These are phyloP conservation scores for Sindora glabra DNA, from an alignment of 306 rosid genomes.

Conservation along the genomic window DNA sequence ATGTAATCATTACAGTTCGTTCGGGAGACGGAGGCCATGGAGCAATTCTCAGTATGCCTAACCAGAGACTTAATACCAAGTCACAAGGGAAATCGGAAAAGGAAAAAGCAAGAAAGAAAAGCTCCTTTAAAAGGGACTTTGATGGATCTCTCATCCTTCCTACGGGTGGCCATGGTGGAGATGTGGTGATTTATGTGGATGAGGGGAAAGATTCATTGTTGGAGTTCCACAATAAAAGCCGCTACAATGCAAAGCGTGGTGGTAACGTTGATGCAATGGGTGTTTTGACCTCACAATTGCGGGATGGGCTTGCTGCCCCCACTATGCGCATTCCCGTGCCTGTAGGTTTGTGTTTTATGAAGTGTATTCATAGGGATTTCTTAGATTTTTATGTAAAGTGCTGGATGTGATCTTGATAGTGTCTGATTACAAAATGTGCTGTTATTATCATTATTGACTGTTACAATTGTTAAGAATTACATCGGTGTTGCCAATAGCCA, in stretches of 20 bases:
- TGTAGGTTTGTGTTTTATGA: slow-evolving; percentile 58
- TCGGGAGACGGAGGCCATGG: slow-evolving; percentile 94
- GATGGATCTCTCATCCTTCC: slow-evolving; percentile 81
- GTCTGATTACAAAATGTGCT: not conserved
- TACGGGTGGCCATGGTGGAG: slow-evolving; percentile 78
- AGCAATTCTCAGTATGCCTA: slow-evolving; percentile 46
- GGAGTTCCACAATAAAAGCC: slow-evolving; percentile 48
- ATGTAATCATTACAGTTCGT: slow-evolving; percentile 69
- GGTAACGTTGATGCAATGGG: slow-evolving; percentile 91
- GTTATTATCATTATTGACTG: not conserved
- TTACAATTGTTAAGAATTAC: not conserved
- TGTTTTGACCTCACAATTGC: slow-evolving; percentile 53
- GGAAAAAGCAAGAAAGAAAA: slow-evolving; percentile 37
- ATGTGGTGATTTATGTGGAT: slow-evolving; percentile 80
- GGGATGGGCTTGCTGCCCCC: slow-evolving; percentile 50
- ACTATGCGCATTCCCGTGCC: slow-evolving; percentile 88
- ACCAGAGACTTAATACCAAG: slow-evolving; percentile 16
- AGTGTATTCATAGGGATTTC: not conserved
- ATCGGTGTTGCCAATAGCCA: not conserved
- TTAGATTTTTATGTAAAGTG: not conserved
- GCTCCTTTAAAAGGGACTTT: slow-evolving; percentile 62
- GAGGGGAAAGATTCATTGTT: slow-evolving; percentile 59
- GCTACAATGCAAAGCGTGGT: slow-evolving; percentile 67
- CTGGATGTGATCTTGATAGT: not conserved
- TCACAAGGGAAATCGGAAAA: slow-evolving; percentile 32